Evolutionary conservation across 2,329 filamentous ascomycete genomes (phyloP).

Genomic region (Neonectria magnoliae): DNA sequence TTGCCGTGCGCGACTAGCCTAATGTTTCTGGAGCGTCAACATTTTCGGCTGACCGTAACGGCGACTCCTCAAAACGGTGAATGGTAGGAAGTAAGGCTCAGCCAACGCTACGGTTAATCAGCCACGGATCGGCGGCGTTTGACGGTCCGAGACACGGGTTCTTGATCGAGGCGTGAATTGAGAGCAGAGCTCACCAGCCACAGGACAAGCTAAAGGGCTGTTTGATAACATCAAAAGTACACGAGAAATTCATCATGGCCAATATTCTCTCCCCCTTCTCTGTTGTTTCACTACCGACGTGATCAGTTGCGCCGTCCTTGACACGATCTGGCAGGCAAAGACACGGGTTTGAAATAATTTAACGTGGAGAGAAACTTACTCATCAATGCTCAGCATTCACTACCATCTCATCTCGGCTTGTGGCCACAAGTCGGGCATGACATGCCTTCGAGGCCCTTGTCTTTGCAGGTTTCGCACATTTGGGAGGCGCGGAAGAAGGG

Average conservation of each 20-base stretch:
- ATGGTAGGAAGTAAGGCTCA: not conserved
- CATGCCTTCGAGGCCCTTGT: no score
- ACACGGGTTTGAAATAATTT: no score
- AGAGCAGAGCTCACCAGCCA: not conserved
- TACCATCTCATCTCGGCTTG: no score
- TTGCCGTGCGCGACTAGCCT: no score
- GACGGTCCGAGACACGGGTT: not conserved
- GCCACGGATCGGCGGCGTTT: not conserved
- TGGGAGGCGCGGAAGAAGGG: no score
- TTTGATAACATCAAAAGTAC: not conserved
- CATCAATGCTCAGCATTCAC: no score
- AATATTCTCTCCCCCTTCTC: not conserved
- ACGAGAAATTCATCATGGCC: not conserved
- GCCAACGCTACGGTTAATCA: not conserved
- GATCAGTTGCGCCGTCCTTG: no score
- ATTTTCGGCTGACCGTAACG: not conserved
- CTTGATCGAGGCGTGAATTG: not conserved
- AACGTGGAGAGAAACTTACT: no score
- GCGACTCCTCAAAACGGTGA: not conserved
- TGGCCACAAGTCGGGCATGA: no score
- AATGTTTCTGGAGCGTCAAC: not conserved
- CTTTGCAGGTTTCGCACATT: no score
- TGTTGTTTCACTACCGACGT: no score
- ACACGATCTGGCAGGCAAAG: no score
- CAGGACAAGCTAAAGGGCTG: not conserved